Evolutionary conservation across 208 protist genomes (phyloP), one percentile per base, ranked within the genome.

Genomic region (Blechomonas ayalai): DNA sequence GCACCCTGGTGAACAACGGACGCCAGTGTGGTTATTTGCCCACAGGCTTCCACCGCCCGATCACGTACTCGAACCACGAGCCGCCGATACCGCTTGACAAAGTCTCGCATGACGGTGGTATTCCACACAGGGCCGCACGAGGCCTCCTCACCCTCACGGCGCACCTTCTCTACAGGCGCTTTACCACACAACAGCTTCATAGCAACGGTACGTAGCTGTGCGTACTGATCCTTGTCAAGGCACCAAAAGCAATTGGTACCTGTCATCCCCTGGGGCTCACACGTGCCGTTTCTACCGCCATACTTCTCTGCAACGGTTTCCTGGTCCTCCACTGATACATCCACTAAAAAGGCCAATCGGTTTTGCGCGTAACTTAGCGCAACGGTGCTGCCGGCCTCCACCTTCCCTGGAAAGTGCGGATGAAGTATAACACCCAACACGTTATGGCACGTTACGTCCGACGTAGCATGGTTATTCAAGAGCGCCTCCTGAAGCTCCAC

Each of bases 101-200:
- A 67, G 37, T 7, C 8, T 13, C 42, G 46, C 5, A 63, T 45
- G 10, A 50, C 67, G 48, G 38, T 26, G 9, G 19, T 25, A 24
- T 76, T 62, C 68, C 61, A 76, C 4, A 76, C 37, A 12, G 58
- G 62, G 0, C 68, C 68, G 3, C 54, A 61, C 12, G 46, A 33
- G 4, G 68, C 56, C 10, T 32, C 53, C 15, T 51, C 49, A 3
- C 53, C 51, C 33, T 76, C 57, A 0, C 52, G 27, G 9, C n/a
- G n/a, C n/a, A n/a, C n/a, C n/a, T n/a, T n/a, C n/a, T n/a, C n/a
- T n/a, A n/a, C n/a, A n/a, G 52, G 50, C 1, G 52, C 59, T 15
- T 60, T 53, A 8, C 68, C 68, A 22, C 68, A 64, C 4, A 70
- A 43, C 0, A 67, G n/a, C 26, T 56, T 52, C 37, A 67, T 7